Conservation (phyloP, 2,329 filamentous ascomycete species). For the Fusarium drepaniforme region DNA sequence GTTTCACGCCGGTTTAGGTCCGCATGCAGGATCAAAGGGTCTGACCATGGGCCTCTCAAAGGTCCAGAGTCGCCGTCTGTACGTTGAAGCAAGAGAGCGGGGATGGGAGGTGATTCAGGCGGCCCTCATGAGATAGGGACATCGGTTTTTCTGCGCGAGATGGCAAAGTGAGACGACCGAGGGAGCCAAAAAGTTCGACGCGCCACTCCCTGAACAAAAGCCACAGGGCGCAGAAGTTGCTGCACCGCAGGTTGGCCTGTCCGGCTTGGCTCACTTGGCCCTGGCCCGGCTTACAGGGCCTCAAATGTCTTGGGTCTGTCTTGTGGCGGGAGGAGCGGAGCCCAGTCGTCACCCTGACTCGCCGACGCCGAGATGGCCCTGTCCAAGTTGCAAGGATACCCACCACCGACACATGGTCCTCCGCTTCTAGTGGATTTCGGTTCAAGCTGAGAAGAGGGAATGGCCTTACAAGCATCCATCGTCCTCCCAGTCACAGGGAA, state of each 20-base stretch:
- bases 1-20: background rate
- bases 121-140: conserved; percentile 14
- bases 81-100: conserved; percentile 1
- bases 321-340: conserved; percentile 12
- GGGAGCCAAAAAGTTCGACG: conserved; percentile 6
- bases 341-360: conserved; percentile 21
- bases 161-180: conserved; percentile 12
- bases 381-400: conserved; percentile 1
- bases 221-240: conserved; percentile 22
- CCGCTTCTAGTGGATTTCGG: background rate
- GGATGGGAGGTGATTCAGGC: background rate
- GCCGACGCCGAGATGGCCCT: conserved; percentile 3
- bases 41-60: background rate
- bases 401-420: conserved; percentile 1
- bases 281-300: conserved; percentile 14
- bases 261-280: conserved; percentile 8
- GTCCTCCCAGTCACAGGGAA: background rate
- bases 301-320: conserved; percentile 20
- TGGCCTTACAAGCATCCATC: conserved; percentile 1
- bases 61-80: background rate
- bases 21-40: conserved; percentile 5
- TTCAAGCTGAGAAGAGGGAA: background rate
- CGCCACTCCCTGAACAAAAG: conserved; percentile 10
- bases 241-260: background rate
- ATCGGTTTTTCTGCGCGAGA: background rate